Evolutionary conservation across 225 moss, liverwort and hornwort genomes (phyloP), one percentile per base, ranked within the genome.

Genomic region (Straminergon stramineum): DNA sequence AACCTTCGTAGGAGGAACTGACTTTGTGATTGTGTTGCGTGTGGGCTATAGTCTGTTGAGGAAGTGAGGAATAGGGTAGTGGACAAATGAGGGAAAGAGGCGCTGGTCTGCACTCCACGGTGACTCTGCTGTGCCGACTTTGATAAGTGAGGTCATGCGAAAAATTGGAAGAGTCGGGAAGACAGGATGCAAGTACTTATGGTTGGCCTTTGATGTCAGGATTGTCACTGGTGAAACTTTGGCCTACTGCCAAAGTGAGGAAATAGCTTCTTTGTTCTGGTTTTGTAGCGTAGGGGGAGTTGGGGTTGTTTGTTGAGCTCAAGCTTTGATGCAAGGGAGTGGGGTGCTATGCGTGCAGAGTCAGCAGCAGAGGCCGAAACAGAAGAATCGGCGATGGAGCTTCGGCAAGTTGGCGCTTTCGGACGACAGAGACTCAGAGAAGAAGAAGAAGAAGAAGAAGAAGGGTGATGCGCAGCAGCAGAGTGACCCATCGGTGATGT

Each of bases 301-400:
- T 82, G 13, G 22, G 35, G 37, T 78, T 84, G 39, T 56, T 27
- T 79, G 45, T 64, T 60, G 60, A 28, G 31, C 32, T 69, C n/a
- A 31, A 30, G 51, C 24, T 79, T 69, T 83, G 41, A 83, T 88
- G 57, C 26, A 55, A 48, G 62, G 68, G n/a, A 84, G 67, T 79
- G 88, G 67, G 60, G 70, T 63, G 77, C 37, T 43, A 52, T 83
- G n/a, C 27, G 45, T 91, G 89, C 62, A 87, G 85, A 41, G 31
- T 86, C 82, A 85, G 19, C 95, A 97, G 94, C 95, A 96, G 70
- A 97, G 91, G 88, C 91, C 93, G 39, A 92, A 93, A 79, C 96
- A 94, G 79, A 97, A 95, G 86, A 92, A 78, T 48, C 95, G 97
- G 39, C 94, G 97, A 75, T 98, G 98, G 98, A 95, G 98, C 88